Evolutionary conservation across 2,329 filamentous ascomycete species (phyloP).

Genomic region (Colletotrichum falcatum): DNA sequence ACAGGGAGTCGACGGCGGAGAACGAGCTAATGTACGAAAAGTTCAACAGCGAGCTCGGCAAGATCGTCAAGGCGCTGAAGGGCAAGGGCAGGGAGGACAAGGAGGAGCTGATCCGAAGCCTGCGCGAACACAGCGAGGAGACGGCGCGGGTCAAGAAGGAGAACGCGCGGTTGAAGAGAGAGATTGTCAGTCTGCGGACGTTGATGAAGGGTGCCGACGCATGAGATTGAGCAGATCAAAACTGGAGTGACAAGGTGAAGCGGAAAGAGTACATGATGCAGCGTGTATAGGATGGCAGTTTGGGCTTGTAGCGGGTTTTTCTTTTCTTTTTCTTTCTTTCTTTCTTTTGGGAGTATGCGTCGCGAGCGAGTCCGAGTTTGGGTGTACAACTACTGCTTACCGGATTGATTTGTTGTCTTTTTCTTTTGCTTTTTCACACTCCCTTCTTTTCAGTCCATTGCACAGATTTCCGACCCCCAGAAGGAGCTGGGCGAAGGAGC

Average conservation of each 20-base stretch:
- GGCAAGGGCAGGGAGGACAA: slow-evolving; percentile 81
- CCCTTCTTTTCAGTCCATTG: background rate
- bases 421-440: background rate
- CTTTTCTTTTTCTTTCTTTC: background rate
- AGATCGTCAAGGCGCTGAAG: slow-evolving; percentile 81
- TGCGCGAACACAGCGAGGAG: slow-evolving; percentile 83
- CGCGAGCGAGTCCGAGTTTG: slow-evolving; percentile 36
- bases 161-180: slow-evolving; percentile 84
- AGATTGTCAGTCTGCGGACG: slow-evolving; percentile 78
- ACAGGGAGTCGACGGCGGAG: slow-evolving; percentile 87
- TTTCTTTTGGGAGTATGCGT: slow-evolving; percentile 22
- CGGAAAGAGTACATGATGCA: slow-evolving; percentile 3
- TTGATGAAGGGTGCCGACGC: slow-evolving; percentile 57
- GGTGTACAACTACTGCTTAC: slow-evolving; percentile 26
- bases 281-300: slow-evolving; percentile 8
- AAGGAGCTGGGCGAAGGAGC: slow-evolving; percentile 3
- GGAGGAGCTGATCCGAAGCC: slow-evolving; percentile 77
- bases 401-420: slow-evolving; percentile 27
- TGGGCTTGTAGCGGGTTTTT: slow-evolving; percentile 24
- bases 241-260: background rate
- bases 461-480: background rate
- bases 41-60: slow-evolving; percentile 91
- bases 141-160: slow-evolving; percentile 83
- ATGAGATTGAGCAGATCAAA: slow-evolving; percentile 1
- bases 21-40: slow-evolving; percentile 93